Percentiles rank a stretch among this genome's conserved stretches.
These are phyloP conservation scores for Rhodomyrtus tomentosa DNA, from an alignment of 345 rosid genomes.

Conservation along the genomic window DNA sequence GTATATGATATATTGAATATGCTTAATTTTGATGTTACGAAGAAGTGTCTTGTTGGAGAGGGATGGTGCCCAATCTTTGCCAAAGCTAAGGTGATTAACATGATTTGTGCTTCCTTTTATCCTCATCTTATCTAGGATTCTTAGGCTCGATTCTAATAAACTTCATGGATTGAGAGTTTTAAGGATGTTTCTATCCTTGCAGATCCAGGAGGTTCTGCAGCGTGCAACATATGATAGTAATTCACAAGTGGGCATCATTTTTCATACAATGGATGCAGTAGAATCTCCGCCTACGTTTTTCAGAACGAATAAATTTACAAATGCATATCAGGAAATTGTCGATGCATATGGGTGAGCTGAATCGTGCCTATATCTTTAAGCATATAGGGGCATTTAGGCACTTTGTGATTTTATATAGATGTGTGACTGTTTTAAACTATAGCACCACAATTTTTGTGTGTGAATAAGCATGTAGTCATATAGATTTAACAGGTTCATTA, in stretches of 20 bases:
- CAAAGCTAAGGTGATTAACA: conserved; percentile 51
- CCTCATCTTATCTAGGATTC: neutral
- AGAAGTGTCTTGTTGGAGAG: conserved; percentile 97
- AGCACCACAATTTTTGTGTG: neutral
- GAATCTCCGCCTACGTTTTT: conserved; percentile 96
- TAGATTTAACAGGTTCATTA: neutral
- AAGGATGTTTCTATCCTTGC: conserved; percentile 11
- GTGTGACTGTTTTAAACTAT: neutral
- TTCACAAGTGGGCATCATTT: conserved; percentile 89
- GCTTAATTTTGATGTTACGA: conserved; percentile 95
- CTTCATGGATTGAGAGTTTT: conserved; percentile 3
- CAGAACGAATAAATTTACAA: conserved; percentile 75
- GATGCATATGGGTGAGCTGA: conserved; percentile 93
- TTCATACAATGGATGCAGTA: conserved; percentile 76
- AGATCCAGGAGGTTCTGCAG: conserved; percentile 89
- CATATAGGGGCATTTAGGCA: neutral
- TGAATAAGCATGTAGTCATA: neutral
- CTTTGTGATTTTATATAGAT: neutral
- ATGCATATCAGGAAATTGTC: conserved; percentile 92
- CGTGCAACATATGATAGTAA: conserved; percentile 91
- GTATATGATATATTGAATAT: conserved; percentile 83
- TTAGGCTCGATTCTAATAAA: neutral
- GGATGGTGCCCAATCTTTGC: conserved; percentile 98
- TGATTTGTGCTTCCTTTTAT: neutral
- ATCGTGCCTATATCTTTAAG: neutral